Evolutionary conservation across 2,329 filamentous ascomycete genomes (phyloP), one percentile per base, ranked within the genome.

Genomic region (Aschersonia sp.): DNA sequence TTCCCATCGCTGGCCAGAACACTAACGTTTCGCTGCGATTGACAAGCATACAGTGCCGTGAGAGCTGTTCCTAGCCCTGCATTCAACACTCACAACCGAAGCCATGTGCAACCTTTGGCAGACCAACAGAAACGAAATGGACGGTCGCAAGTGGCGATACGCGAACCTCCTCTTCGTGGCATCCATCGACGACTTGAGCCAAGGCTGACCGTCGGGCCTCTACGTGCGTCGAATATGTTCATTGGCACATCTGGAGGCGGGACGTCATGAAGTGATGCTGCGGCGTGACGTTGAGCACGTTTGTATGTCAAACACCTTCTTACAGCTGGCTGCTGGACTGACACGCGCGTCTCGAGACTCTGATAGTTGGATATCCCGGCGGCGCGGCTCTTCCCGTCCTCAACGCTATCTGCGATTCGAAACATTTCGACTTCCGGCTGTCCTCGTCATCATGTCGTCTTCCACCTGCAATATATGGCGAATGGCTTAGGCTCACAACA

Each of bases 231-330:
- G 10, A n/a, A 9, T 55, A 87, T 83, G 51, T 94, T 97, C 66
- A 88, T 97, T 61, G 91, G 91, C 53, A 91, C 89, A 75, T 94
- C 81, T 45, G 91, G 92, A 62, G 92, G 92, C 62, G 84, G 96
- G 67, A 96, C 97, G 58, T 68, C 89, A 97, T 67, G 91, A 97
- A 70, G 97, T 97, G 91, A 96, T 98, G 89, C 75, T 94, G 52
- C 78, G 91, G 61, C 85, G 91, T 58, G 78, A 75, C 57, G 91
- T 98, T 49, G 92, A 96, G 72, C 88, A 96, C 65, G 78, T 97
- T 61, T 97, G 88, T 94, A 75, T 62, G 87, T 82, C 35, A 38
- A 38, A 9, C 35, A 38, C 12, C 30, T 20, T 20, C 20, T 20
- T 9, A 12, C 31, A 5, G n/a, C 12, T 20, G 4, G 31, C 12